These are phyloP conservation scores for Xylaria sp. DNA, from an alignment of 2,329 filamentous ascomycete species.

Conservation along the genomic window DNA sequence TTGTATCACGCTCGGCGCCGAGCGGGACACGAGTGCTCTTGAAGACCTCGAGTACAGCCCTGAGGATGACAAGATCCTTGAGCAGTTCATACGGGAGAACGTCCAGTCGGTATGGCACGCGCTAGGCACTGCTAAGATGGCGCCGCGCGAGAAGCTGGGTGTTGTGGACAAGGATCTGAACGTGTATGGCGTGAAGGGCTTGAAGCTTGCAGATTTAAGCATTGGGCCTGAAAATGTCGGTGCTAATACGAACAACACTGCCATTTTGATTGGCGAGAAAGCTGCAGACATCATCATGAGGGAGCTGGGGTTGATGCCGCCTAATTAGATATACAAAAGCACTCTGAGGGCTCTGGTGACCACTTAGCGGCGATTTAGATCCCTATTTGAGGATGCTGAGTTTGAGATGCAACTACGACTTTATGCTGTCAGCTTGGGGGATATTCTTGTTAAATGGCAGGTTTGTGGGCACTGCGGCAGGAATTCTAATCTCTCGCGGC, in stretches of 20 bases:
- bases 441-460: not conserved
- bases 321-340: not conserved
- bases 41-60: slow-evolving; percentile 60
- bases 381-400: not conserved
- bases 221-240: slow-evolving; percentile 52
- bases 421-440: too few species aligned
- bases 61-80: slow-evolving; percentile 60
- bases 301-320: slow-evolving; percentile 48
- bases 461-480: too few species aligned
- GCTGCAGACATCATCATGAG: slow-evolving; percentile 56
- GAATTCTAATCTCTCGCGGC: too few species aligned
- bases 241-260: slow-evolving; percentile 62
- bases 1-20: slow-evolving; percentile 16
- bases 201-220: slow-evolving; percentile 55
- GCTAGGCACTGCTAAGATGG: slow-evolving; percentile 57
- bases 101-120: slow-evolving; percentile 57
- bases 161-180: slow-evolving; percentile 56
- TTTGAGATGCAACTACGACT: not conserved
- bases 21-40: slow-evolving; percentile 36
- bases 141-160: slow-evolving; percentile 52
- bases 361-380: not conserved
- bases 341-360: too few species aligned
- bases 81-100: slow-evolving; percentile 54
- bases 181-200: slow-evolving; percentile 55
- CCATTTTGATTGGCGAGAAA: slow-evolving; percentile 61